phyloP scores from a whole-genome alignment of 345 rosid genomes.

The Hibiscus syriacus region DNA sequence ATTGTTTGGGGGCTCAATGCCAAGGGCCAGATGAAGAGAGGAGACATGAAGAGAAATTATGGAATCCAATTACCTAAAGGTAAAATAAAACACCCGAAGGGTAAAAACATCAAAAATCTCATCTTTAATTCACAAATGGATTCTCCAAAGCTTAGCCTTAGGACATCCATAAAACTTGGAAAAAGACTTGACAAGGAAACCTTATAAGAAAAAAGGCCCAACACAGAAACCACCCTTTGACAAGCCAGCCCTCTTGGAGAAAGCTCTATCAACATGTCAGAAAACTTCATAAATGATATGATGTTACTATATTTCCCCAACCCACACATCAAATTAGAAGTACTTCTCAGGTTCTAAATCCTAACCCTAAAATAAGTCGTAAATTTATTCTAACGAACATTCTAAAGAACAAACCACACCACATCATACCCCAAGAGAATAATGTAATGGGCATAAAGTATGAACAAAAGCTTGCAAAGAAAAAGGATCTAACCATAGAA shows the following conservation, averaged over 20 bases:
- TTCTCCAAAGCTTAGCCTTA: not conserved
- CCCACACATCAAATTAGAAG: not conserved
- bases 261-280: not conserved
- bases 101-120: not conserved
- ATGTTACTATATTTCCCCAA: not conserved
- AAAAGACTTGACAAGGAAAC: not conserved
- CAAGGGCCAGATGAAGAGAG: not conserved
- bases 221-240: not conserved
- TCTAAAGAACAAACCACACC: not conserved
- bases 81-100: not conserved
- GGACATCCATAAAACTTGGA: constrained; percentile 2
- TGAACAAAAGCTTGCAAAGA: not conserved
- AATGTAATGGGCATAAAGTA: not conserved
- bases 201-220: not conserved
- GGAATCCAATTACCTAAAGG: not conserved
- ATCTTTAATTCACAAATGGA: not conserved
- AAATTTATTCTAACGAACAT: not conserved
- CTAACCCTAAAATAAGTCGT: not conserved
- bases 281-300: not conserved
- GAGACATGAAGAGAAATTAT: not conserved
- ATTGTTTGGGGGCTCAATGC: not conserved
- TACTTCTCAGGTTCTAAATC: not conserved
- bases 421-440: not conserved
- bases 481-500: not conserved
- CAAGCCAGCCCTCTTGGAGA: not conserved